These are phyloP conservation scores for Ustilago hordei DNA, from an alignment of 1,284 basidiomycete species.

Conservation along the genomic window DNA sequence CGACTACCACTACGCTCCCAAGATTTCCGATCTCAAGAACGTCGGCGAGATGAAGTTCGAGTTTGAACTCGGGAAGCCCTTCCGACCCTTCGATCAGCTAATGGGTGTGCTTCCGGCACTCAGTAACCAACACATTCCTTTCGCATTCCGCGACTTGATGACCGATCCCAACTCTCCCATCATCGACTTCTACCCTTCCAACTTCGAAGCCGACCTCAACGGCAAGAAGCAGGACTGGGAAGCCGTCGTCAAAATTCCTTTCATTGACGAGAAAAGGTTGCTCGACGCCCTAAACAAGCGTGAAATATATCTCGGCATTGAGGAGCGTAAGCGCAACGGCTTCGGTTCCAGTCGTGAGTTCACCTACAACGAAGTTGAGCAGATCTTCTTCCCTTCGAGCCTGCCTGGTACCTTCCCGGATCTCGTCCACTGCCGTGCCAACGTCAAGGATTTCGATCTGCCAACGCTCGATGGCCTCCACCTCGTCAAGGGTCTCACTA, in stretches of 20 bases:
- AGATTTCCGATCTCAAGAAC: constrained; percentile 80
- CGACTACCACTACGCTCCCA: constrained; percentile 89
- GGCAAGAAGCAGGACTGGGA: constrained; percentile 99
- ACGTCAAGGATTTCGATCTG: constrained; percentile 80
- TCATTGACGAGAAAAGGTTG: constrained; percentile 87
- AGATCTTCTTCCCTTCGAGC: constrained; percentile 85
- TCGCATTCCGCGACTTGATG: constrained; percentile 92
- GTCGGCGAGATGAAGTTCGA: constrained; percentile 84
- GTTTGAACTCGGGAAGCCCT: constrained; percentile 88
- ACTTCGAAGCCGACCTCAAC: constrained; percentile 93
- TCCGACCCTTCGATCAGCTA: constrained; percentile 93
- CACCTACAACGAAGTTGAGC: constrained; percentile 74
- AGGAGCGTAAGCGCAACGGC: constrained; percentile 82
- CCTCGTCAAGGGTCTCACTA: constrained; percentile 85
- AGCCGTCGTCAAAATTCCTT: constrained; percentile 97
- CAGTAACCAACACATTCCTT: constrained; percentile 86
- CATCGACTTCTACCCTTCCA: constrained; percentile 89
- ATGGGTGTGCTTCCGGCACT: constrained; percentile 97
- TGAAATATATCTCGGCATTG: constrained; percentile 82
- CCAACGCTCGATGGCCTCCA: constrained; percentile 86
- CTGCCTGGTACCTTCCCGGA: constrained; percentile 94
- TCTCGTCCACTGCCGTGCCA: constrained; percentile 83
- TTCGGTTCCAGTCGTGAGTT: constrained; percentile 86
- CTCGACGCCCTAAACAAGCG: constrained; percentile 77
- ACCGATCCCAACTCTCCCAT: constrained; percentile 86